These are phyloP conservation scores for Tremellales sp. DNA, from an alignment of 1,284 basidiomycete genomes.

Conservation along the genomic window DNA sequence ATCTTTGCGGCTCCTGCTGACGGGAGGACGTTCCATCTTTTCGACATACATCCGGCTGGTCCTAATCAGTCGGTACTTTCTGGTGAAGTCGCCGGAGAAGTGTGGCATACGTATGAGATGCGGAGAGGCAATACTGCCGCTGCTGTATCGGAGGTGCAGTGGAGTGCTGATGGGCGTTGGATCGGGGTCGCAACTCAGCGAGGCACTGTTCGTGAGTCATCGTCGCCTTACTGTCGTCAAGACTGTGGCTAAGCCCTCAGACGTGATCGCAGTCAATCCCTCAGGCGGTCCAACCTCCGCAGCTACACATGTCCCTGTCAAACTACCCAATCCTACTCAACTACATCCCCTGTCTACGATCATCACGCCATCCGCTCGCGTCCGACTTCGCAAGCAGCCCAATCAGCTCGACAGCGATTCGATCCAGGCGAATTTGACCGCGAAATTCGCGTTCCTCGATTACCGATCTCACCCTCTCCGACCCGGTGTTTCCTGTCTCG, in stretches of 20 bases:
- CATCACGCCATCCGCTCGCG: conserved; percentile 57
- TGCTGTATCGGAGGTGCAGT: conserved; percentile 54
- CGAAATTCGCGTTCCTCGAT: conserved; percentile 14
- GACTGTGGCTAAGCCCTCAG: conserved; percentile 50
- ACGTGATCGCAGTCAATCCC: conserved; percentile 72
- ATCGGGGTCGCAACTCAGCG: conserved; percentile 59
- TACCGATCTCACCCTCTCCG: conserved; percentile 14
- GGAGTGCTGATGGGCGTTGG: conserved; percentile 65
- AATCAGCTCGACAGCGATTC: not conserved
- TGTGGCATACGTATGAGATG: conserved; percentile 65
- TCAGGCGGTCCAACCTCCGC: conserved; percentile 66
- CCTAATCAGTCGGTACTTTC: not conserved
- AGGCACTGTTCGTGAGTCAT: conserved; percentile 50
- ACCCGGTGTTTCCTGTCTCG: conserved; percentile 18
- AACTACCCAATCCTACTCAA: conserved; percentile 56
- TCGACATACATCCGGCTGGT: conserved; percentile 49
- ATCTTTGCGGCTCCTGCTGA: conserved; percentile 59
- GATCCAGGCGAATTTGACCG: not conserved
- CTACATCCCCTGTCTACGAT: conserved; percentile 57
- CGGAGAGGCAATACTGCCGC: conserved; percentile 67
- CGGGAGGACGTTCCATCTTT: conserved; percentile 60
- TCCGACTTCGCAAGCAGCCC: conserved; percentile 41
- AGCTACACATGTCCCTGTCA: conserved; percentile 60
- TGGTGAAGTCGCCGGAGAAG: conserved; percentile 41
- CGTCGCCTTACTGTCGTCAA: not conserved